Conservation (phyloP, 768 basidiomycete genomes). For the Cyclocybe cylindracea region DNA sequence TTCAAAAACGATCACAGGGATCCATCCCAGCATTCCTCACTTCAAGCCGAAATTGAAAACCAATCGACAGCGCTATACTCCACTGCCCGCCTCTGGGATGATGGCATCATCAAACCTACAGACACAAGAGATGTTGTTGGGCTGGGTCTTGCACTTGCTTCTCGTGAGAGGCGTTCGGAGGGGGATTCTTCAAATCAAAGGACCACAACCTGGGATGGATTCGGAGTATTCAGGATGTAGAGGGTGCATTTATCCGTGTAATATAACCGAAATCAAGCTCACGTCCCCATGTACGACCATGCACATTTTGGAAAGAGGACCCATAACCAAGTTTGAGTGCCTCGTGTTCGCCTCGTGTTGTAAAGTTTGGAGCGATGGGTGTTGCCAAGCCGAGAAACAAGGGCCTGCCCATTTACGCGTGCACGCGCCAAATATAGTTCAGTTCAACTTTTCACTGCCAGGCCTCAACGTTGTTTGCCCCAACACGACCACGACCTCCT, state of each 20-base stretch:
- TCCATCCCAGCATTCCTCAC: conserved; percentile 69
- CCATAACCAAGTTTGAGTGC: background rate
- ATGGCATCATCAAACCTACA: conserved; percentile 85
- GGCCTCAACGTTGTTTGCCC: background rate
- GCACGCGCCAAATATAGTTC: conserved; percentile 15
- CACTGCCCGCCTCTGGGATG: conserved; percentile 92
- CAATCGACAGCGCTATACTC: conserved; percentile 90
- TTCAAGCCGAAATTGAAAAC: conserved; percentile 82
- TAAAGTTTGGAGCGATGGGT: conserved; percentile 15
- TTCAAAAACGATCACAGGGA: conserved; percentile 48
- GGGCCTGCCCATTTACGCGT: background rate
- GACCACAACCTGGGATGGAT: conserved; percentile 76
- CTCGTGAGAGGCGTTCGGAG: conserved; percentile 33
- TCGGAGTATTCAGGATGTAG: conserved; percentile 92
- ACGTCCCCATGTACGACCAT: background rate
- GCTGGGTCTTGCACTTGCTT: conserved; percentile 81
- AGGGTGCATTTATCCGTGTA: background rate
- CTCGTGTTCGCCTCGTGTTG: conserved; percentile 11
- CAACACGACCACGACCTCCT: background rate
- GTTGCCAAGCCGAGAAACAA: conserved; percentile 10
- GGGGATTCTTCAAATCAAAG: conserved; percentile 8
- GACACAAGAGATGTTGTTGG: conserved; percentile 91
- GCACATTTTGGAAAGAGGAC: background rate
- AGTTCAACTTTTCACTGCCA: background rate
- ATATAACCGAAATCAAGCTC: background rate